These are phyloP conservation scores for Oryza brachyantha DNA, from an alignment of 176 grass and related monocot genomes.

Conservation along the genomic window DNA sequence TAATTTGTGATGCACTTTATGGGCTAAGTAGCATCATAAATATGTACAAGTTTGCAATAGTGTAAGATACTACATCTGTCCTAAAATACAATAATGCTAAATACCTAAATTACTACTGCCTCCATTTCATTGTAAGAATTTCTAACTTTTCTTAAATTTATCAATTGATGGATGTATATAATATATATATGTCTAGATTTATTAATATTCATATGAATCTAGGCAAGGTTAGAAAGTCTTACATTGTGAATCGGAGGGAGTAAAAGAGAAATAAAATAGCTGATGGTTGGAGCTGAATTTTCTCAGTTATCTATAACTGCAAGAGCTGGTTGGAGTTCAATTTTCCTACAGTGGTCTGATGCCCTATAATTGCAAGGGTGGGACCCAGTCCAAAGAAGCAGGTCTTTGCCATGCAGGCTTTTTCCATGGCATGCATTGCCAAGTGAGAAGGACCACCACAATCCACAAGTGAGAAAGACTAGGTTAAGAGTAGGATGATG, in stretches of 20 bases:
- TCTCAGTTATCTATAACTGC: neutral
- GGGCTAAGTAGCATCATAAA: neutral
- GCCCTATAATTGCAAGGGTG: neutral
- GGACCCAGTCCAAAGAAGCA: neutral
- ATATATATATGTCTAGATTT: no score
- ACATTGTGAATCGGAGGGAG: no score
- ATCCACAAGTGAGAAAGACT: slow-evolving; percentile 6
- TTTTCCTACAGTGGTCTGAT: neutral
- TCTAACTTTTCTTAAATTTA: no score
- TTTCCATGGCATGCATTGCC: neutral
- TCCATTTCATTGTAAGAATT: no score
- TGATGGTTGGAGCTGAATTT: neutral
- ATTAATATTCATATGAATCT: no score
- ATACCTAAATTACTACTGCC: no score
- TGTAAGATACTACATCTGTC: no score
- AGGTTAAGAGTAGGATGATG: neutral
- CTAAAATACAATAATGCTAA: neutral
- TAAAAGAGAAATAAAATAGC: no score
- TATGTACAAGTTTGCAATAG: neutral
- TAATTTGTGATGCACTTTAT: neutral
- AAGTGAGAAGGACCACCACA: slow-evolving; percentile 7
- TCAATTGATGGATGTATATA: no score
- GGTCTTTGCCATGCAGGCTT: slow-evolving; percentile 4
- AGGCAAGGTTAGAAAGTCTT: no score
- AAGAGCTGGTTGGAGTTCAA: neutral